These are phyloP conservation scores for Zopfia rhizophila DNA, from an alignment of 2,329 filamentous ascomycete species.

Conservation along the genomic window DNA sequence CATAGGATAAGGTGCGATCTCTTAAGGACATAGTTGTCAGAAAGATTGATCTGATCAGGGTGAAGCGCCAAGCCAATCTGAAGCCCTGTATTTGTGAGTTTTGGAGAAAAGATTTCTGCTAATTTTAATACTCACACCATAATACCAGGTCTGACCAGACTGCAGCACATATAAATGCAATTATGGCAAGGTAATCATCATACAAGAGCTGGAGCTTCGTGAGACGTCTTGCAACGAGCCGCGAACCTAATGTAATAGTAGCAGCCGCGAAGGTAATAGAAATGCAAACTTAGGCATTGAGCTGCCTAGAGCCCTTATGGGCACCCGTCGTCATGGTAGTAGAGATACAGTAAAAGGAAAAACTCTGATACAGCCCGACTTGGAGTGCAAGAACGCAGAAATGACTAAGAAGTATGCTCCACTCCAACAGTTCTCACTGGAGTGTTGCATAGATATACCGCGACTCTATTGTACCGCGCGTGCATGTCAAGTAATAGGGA, in stretches of 20 bases:
- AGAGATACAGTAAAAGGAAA: too few species aligned
- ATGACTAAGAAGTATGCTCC: too few species aligned
- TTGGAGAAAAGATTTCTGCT: background rate
- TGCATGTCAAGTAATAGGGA: too few species aligned
- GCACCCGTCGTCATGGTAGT: too few species aligned
- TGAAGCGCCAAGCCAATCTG: conserved; percentile 19
- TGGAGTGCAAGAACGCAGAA: too few species aligned
- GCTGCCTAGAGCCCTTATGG: conserved; percentile 14
- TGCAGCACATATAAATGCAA: conserved; percentile 14
- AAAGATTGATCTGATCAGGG: conserved; percentile 13
- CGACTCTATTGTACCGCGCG: too few species aligned
- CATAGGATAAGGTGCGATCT: conserved; percentile 20
- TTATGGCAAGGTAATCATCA: conserved; percentile 20
- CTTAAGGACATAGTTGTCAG: conserved; percentile 3
- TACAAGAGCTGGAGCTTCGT: conserved; percentile 15
- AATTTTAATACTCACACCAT: conserved; percentile 18
- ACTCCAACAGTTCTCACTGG: too few species aligned
- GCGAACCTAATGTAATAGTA: conserved; percentile 4
- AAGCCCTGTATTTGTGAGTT: conserved; percentile 13
- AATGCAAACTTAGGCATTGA: conserved; percentile 17
- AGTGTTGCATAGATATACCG: too few species aligned
- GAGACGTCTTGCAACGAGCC: conserved; percentile 16
- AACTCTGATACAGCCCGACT: too few species aligned
- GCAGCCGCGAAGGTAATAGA: conserved; percentile 21
- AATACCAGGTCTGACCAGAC: conserved; percentile 15